Conservation (phyloP, 352 stramenopile genomes). For the Pythium phragmitis region DNA sequence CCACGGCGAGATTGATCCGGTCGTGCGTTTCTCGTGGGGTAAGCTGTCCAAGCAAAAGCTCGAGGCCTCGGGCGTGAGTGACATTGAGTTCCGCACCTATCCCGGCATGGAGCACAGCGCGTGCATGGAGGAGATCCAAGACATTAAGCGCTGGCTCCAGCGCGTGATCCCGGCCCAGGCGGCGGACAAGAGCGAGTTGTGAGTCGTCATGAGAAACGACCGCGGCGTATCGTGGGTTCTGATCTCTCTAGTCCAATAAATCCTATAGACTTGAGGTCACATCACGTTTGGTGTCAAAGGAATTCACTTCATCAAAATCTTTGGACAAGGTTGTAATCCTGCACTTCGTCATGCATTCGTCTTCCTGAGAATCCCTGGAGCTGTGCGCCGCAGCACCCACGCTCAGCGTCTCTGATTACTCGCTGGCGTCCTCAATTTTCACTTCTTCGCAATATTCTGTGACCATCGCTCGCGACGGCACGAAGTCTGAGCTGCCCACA, state of each 20-base stretch:
- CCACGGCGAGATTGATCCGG: slow-evolving; percentile 64
- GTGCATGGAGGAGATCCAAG: slow-evolving; percentile 65
- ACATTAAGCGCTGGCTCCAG: slow-evolving; percentile 62
- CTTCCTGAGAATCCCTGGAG: neutral
- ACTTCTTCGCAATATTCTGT: neutral
- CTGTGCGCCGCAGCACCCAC: neutral
- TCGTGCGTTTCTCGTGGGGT: slow-evolving; percentile 65
- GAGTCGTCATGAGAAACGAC: neutral
- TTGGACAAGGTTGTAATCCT: neutral
- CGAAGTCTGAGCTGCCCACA: slow-evolving; percentile 73
- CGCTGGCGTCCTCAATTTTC: neutral
- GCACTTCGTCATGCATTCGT: neutral
- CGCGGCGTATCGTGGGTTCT: slow-evolving; percentile 3
- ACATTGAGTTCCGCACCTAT: slow-evolving; percentile 70
- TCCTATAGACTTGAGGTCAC: neutral
- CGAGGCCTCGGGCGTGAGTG: slow-evolving; percentile 41
- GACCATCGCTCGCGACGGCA: slow-evolving; percentile 20
- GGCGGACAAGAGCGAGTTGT: slow-evolving; percentile 13
- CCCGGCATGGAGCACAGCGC: slow-evolving; percentile 60
- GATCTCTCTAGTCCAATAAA: neutral
- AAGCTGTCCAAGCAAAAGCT: slow-evolving; percentile 62
- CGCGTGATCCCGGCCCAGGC: slow-evolving; percentile 28
- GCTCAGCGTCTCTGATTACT: neutral
- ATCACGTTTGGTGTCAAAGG: neutral
- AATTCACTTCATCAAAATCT: too few relatives aligned